A percentile compares a stretch with the other conserved stretches of the same genome.
These are phyloP conservation scores for Psilocybe cubensis DNA, from an alignment of 768 basidiomycete genomes.

Conservation along the genomic window DNA sequence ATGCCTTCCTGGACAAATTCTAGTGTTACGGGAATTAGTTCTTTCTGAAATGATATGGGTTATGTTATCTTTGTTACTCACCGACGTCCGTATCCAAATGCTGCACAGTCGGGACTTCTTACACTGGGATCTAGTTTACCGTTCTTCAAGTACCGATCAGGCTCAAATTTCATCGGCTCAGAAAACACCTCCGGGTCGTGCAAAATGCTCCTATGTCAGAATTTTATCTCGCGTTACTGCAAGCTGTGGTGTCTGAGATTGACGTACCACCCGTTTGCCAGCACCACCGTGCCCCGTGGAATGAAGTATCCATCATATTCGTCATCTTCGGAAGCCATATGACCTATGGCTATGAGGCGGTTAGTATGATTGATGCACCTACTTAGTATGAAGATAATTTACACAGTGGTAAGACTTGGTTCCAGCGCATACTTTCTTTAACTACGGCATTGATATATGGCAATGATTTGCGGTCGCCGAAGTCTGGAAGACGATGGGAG, in stretches of 20 bases:
- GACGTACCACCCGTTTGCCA: constrained; percentile 33
- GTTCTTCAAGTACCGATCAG: constrained; percentile 32
- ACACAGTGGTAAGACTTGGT: constrained; percentile 20
- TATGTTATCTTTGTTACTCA: no score
- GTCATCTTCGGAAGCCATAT: constrained; percentile 30
- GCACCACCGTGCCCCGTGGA: constrained; percentile 31
- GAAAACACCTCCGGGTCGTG: constrained; percentile 42
- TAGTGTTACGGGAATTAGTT: not conserved
- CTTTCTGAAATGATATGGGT: not conserved
- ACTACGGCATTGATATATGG: constrained; percentile 25
- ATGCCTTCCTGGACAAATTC: constrained; percentile 28
- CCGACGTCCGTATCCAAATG: constrained; percentile 38
- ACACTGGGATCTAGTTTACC: constrained; percentile 23
- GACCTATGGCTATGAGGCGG: constrained; percentile 19
- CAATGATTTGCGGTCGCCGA: constrained; percentile 24
- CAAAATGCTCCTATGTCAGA: constrained; percentile 17
- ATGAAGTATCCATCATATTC: constrained; percentile 32
- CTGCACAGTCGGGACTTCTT: constrained; percentile 26
- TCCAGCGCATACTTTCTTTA: constrained; percentile 22
- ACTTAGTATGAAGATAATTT: constrained; percentile 1
- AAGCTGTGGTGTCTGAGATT: not conserved
- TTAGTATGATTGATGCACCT: not conserved
- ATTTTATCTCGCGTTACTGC: not conserved
- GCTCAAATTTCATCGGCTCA: constrained; percentile 36
- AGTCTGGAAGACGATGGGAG: constrained; percentile 25